Base-by-base conservation (phyloP, 306 rosid species). In the Castanospermum australe region DNA sequence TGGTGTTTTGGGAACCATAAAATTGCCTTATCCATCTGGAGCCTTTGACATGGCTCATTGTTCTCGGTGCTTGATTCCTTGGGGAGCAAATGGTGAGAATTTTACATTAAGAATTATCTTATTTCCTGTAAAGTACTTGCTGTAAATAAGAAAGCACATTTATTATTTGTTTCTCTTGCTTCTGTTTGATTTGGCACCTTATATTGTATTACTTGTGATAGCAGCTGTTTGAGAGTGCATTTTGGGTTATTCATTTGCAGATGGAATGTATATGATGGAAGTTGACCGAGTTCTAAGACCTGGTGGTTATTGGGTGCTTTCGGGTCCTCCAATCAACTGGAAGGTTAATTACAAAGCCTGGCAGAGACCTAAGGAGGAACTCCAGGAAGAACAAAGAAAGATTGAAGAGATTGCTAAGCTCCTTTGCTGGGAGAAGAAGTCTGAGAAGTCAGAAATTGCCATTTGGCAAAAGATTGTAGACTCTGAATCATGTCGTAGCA, bases 11-110 rank as follows among this genome's bases (percentile, higher is more conserved):
- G 98, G 97, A 63, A 86, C 98, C 62, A 84, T 92, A 77, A 90
- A 85, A 91, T 73, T 91, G 85, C 99, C 99, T 5, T 95, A 91
- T 87, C 98, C 98, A 79, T 83, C 97, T 69, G 84, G 90, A 79
- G 96, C 98, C 79, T 93, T 96, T 89, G 99, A 93, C 87, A 91
- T 96, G 97, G 99, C 98, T 38, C 99, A 96, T 79, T 96, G 99
- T 87, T 93, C 98, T 80, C 99, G 97, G 25, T 96, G 97, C 86
- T 88, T 96, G 75, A 96, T 96, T 79, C 99, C 94, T 4, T 96
- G 97, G 98, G 97, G 98, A 64, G 77, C 81, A 76, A 93, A 93
- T 85, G 93, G 99, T 96, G 78, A 87, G 93, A 70, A 57, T 77
- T 81, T 56, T 33, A 32, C 65, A 44, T 50, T 50, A 8, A 38